Conservation (phyloP, 2,329 filamentous ascomycete genomes). For the Bipolaris gigantea region DNA sequence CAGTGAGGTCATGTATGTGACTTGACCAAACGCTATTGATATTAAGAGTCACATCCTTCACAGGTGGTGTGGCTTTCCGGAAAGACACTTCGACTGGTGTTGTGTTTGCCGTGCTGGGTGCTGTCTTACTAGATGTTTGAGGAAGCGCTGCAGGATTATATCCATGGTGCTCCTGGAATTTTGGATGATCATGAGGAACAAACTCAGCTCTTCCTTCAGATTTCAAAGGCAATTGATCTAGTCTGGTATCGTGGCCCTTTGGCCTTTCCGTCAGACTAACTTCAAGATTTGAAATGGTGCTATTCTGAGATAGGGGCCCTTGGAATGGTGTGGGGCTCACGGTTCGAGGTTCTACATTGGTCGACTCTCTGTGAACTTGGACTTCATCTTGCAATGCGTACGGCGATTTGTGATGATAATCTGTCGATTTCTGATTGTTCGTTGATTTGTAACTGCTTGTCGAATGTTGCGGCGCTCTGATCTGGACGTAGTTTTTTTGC, state of each 20-base stretch:
- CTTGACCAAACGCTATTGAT: background rate
- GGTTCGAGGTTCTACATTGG: background rate
- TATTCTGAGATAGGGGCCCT: background rate
- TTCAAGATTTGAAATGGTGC: background rate
- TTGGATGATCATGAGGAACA: background rate
- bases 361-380: background rate
- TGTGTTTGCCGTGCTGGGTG: background rate
- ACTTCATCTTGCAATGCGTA: background rate
- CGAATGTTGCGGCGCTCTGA: background rate
- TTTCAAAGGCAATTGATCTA: background rate
- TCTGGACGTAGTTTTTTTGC: background rate
- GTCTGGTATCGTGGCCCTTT: background rate
- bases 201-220: background rate
- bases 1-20: constrained; percentile 11
- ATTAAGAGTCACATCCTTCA: background rate
- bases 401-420: background rate
- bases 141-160: background rate
- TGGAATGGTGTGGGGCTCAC: background rate
- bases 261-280: background rate
- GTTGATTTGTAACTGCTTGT: background rate
- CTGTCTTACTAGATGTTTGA: background rate
- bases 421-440: background rate
- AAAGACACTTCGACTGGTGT: background rate
- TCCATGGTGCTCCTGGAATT: background rate
- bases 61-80: background rate